A percentile compares a stretch with the other conserved stretches of the same genome.
Conservation (phyloP, 768 basidiomycete species). For the Termitomyces sp. region DNA sequence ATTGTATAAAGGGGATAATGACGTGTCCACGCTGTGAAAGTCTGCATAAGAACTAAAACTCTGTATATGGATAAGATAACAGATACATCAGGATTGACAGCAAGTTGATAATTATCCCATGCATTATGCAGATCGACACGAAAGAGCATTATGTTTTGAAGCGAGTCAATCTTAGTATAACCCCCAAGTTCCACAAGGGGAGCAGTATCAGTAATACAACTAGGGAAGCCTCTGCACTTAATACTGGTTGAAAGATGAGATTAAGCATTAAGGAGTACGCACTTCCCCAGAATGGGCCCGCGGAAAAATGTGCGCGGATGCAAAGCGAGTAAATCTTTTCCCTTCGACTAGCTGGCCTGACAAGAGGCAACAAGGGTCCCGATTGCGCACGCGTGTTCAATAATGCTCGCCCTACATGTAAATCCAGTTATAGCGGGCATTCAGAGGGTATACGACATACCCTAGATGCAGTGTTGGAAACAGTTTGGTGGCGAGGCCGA, state of each 20-base stretch:
- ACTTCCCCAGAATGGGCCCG: neutral
- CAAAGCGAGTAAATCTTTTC: neutral
- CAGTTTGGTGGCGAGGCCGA: neutral
- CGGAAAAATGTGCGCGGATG: neutral
- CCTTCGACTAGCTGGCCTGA: neutral
- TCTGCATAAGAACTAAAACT: neutral
- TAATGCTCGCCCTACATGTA: neutral
- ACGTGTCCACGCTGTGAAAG: neutral
- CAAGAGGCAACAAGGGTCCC: neutral
- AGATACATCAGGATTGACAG: neutral
- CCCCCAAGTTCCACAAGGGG: neutral
- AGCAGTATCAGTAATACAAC: neutral
- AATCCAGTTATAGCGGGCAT: neutral
- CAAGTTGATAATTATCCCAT: neutral
- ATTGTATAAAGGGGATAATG: neutral
- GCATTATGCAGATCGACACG: neutral
- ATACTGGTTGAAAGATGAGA: neutral
- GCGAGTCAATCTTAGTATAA: neutral
- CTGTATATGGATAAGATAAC: neutral
- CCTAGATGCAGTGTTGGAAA: neutral
- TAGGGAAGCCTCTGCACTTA: neutral
- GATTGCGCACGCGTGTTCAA: neutral
- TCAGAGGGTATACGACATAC: no score
- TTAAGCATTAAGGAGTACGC: neutral
- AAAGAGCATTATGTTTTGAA: neutral